Conservation (phyloP, 768 basidiomycete species). For the Mycena polygramma region DNA sequence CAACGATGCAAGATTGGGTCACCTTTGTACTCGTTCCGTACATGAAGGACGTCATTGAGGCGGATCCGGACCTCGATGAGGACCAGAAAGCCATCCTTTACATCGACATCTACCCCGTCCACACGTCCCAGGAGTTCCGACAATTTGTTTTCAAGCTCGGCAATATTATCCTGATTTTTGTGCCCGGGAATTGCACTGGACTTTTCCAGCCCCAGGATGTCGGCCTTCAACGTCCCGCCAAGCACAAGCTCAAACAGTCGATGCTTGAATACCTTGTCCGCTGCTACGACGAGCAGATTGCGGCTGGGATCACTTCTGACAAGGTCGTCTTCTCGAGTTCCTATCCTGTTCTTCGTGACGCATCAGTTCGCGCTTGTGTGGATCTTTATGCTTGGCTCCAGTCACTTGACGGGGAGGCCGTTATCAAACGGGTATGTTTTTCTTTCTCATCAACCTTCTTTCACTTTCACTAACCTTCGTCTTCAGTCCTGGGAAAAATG, state of each 20-base stretch:
- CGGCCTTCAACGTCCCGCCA: not conserved
- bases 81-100: conserved; percentile 5
- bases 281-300: not conserved
- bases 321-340: not conserved
- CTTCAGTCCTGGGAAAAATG: not conserved
- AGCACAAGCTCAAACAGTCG: conserved; percentile 2
- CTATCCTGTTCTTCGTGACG: not conserved
- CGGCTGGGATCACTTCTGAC: not conserved
- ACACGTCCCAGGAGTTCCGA: not conserved
- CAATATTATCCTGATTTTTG: conserved; percentile 1
- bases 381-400: not conserved
- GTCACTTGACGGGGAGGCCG: not conserved
- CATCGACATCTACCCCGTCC: not conserved
- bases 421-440: not conserved
- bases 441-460: not conserved
- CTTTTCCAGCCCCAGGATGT: not conserved
- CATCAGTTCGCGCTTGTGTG: not conserved
- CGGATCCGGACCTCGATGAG: not conserved
- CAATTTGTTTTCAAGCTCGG: not conserved
- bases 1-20: conserved; percentile 3
- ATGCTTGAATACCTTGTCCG: conserved; percentile 3
- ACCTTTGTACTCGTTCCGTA: conserved; percentile 1
- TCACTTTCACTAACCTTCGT: not conserved
- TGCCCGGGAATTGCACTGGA: conserved; percentile 1
- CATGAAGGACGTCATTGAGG: not conserved